Evolutionary conservation across 176 grass and related monocot species (phyloP).

Genomic region (Hsuehochloa calcarea): DNA sequence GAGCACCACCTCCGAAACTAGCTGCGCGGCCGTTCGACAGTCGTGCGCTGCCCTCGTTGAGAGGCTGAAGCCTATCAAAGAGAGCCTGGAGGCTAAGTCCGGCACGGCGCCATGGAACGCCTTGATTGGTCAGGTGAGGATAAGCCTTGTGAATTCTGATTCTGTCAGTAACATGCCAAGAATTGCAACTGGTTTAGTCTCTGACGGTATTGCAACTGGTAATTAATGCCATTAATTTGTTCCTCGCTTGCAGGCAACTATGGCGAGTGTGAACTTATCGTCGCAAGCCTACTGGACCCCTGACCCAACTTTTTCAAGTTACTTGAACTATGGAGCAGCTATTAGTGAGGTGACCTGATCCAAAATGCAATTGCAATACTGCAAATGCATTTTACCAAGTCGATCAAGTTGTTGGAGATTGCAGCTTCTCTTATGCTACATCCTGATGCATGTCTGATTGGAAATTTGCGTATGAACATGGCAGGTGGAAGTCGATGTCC

Average conservation of each 20-base stretch:
- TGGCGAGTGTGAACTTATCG: slow-evolving; percentile 56
- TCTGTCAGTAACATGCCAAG: neutral
- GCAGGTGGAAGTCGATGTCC: slow-evolving; percentile 73
- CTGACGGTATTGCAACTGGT: neutral
- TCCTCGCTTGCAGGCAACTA: slow-evolving; percentile 43
- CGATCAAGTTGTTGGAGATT: neutral
- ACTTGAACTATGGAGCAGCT: slow-evolving; percentile 83
- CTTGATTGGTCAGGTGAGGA: slow-evolving; percentile 58
- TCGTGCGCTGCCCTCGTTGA: slow-evolving; percentile 52
- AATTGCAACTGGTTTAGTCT: neutral
- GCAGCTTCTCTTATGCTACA: neutral
- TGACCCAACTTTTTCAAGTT: slow-evolving; percentile 35
- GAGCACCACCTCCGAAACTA: slow-evolving; percentile 80
- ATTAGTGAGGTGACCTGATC: slow-evolving; percentile 58
- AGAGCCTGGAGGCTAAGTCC: slow-evolving; percentile 46
- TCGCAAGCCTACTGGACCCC: slow-evolving; percentile 59
- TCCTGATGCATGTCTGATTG: neutral
- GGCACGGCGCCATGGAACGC: slow-evolving; percentile 52
- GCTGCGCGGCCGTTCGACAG: slow-evolving; percentile 64
- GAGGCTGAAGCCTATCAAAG: slow-evolving; percentile 72
- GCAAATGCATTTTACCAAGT: neutral
- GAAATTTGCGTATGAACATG: slow-evolving; percentile 7
- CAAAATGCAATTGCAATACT: neutral
- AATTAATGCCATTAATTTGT: neutral
- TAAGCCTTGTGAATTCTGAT: neutral